Evolutionary conservation across 1,139 yeast species (phyloP), one percentile per base, ranked within the genome.

Genomic region (Debaryomyces psychrophilus): DNA sequence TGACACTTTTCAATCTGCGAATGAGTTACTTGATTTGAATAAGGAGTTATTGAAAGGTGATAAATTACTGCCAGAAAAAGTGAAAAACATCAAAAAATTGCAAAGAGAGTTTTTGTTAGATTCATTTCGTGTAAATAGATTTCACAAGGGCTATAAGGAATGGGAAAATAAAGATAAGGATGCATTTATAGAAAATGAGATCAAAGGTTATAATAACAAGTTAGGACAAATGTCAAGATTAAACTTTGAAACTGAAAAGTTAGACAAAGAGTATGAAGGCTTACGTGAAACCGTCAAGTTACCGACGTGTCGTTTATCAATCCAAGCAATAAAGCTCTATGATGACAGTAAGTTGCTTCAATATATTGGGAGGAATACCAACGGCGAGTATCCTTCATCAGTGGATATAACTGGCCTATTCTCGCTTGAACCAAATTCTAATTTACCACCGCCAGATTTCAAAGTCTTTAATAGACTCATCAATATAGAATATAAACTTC

Each of bases 401-500:
- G 56, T 67, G 4, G 51, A 55, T 18, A 46, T 68, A 12, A 46
- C 52, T 23, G 54, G 60, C 22, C 48, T 71, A 12, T 71, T 65
- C 50, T 65, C 75, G 2, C 49, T 71, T 2, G 67, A 67, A 29
- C 51, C 60, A 2, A 53, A 55, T 14, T 58, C 61, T 2, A 48
- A 45, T 4, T 57, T 66, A 34, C 68, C 71, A 3, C 53, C 60
- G 28, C 72, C 76, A 4, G 67, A 67, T 15, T 64, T 58, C 41
- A 59, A 58, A 8, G 58, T 56, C 8, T 68, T 75, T 51, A 62
- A 63, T 27, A 50, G 57, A 35, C 57, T 75, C 26, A 56, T 73
- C 2, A 66, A 71, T 44, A 56, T 67, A 8, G 80, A 75, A 50
- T 68, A 59, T 46, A 54, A 69, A 31, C 54, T 68, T 38, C 59